A percentile compares a stretch with the other conserved stretches of the same genome.
phyloP scores from a whole-genome alignment of 495 filamentous ascomycete genomes.

The Penicillium dipodomyicola region DNA sequence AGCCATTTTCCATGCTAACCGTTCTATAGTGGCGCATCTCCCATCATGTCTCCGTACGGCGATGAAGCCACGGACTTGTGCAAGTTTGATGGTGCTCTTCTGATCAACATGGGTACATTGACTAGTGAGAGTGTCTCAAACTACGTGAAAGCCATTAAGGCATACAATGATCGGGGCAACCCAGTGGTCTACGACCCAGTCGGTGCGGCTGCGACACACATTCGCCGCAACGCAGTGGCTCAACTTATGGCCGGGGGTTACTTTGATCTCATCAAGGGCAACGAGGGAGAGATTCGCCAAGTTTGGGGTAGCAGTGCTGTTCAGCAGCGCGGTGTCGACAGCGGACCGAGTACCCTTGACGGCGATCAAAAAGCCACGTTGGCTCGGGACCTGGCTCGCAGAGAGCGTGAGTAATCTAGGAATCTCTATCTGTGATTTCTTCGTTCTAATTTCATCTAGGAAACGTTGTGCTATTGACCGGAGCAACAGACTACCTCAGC shows the following conservation, averaged over 20 bases:
- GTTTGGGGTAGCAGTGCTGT: constrained; percentile 52
- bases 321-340: constrained; percentile 90
- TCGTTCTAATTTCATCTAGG: constrained; percentile 22
- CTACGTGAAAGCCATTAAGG: constrained; percentile 63
- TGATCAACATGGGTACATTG: constrained; percentile 95
- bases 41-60: constrained; percentile 90
- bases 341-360: constrained; percentile 56
- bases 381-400: constrained; percentile 61
- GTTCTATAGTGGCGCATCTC: constrained; percentile 64
- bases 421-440: not conserved
- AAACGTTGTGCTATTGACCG: constrained; percentile 84
- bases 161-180: constrained; percentile 72
- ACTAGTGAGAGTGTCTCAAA: constrained; percentile 67
- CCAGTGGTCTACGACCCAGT: constrained; percentile 89
- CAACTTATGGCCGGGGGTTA: constrained; percentile 71
- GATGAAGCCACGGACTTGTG: constrained; percentile 79
- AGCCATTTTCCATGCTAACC: constrained; percentile 14
- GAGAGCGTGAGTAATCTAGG: constrained; percentile 47
- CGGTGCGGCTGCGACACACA: constrained; percentile 77
- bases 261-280: constrained; percentile 90
- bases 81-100: constrained; percentile 61
- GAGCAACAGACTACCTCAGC: constrained; percentile 71
- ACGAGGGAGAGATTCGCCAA: constrained; percentile 85
- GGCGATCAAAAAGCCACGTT: constrained; percentile 55
- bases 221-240: constrained; percentile 68